Percentiles rank a stretch among this genome's conserved stretches.
Evolutionary conservation across 805 yeast species (phyloP).

Genomic region (Tetrapisispora arboricola): DNA sequence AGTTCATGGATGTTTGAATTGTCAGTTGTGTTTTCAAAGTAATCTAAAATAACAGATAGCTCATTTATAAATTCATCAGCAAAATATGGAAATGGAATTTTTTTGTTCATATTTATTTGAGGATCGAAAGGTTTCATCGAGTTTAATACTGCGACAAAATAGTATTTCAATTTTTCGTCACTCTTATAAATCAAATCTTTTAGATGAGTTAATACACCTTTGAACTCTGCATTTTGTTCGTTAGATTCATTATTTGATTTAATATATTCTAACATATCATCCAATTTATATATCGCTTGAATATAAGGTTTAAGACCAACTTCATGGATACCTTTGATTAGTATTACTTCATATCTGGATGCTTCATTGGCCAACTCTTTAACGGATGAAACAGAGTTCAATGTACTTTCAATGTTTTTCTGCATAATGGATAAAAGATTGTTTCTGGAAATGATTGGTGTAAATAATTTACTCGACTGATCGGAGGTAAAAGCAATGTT

Average conservation of each 20-base stretch:
- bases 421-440: constrained; percentile 45
- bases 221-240: constrained; percentile 36
- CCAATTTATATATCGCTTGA: constrained; percentile 36
- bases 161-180: constrained; percentile 42
- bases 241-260: constrained; percentile 19
- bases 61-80: constrained; percentile 31
- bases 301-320: constrained; percentile 30
- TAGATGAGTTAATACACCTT: constrained; percentile 56
- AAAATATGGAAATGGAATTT: constrained; percentile 34
- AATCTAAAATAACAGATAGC: constrained; percentile 35
- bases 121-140: constrained; percentile 39
- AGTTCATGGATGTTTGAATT: constrained; percentile 28
- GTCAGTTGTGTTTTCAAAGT: constrained; percentile 32
- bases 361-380: constrained; percentile 42
- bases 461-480: constrained; percentile 38
- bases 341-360: constrained; percentile 31
- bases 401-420: constrained; percentile 45
- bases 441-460: constrained; percentile 61
- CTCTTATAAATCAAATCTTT: constrained; percentile 46
- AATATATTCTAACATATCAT: constrained; percentile 37
- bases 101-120: constrained; percentile 31
- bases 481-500: constrained; percentile 31
- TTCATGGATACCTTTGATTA: constrained; percentile 27
- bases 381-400: constrained; percentile 37
- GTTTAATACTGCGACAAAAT: constrained; percentile 38